Base-by-base conservation (phyloP, 495 filamentous ascomycete genomes). In the Evernia prunastri region DNA sequence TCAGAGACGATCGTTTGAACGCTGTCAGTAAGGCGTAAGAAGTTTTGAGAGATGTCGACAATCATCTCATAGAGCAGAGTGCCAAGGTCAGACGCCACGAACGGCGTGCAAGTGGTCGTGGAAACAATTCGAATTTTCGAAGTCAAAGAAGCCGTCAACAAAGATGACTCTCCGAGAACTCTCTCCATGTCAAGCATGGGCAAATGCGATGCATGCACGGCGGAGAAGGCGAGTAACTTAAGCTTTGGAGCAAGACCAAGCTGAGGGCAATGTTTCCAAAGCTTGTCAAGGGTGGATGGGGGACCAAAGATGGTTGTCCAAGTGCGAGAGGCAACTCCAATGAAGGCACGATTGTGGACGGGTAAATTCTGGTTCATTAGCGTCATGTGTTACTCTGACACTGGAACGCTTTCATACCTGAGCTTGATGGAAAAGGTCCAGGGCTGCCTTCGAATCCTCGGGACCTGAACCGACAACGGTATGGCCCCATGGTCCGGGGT, bases 261-360 rank as follows among this genome's bases (percentile, higher is more conserved):
- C 43, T 65, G 27, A 17, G 37, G 36, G 6, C 43, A 66, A 31
- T 53, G 47, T 27, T 17, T 36, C 40, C 58, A 66, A 23, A 68
- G 63, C 63, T 63, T 42, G n/a, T 35, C 27, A 17, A 66, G 39
- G 0, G 56, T 63, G 9, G 66, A 62, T 4, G 66, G 66, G 5
- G 66, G 66, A 12, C 66, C 66, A 39, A 60, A 66, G 9, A 68
- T 35, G 27, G 53, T 69, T 0, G 57, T 45, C 64, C 64, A 69
- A 12, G 56, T 63, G n/a, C 17, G 35, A n/a, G 67, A 60, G 20
- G 45, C 35, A 25, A 64, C 58, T 13, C 35, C 58, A 20, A 69
- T 37, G n/a, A n/a, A 63, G n/a, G 56, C 64, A 11, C 58, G 39
- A 40, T 40, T 57, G 29, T 58, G 25, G 1, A 10, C 9, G 17